These are phyloP conservation scores for Wilcoxina mikolae DNA, from an alignment of 495 filamentous ascomycete genomes.

Conservation along the genomic window DNA sequence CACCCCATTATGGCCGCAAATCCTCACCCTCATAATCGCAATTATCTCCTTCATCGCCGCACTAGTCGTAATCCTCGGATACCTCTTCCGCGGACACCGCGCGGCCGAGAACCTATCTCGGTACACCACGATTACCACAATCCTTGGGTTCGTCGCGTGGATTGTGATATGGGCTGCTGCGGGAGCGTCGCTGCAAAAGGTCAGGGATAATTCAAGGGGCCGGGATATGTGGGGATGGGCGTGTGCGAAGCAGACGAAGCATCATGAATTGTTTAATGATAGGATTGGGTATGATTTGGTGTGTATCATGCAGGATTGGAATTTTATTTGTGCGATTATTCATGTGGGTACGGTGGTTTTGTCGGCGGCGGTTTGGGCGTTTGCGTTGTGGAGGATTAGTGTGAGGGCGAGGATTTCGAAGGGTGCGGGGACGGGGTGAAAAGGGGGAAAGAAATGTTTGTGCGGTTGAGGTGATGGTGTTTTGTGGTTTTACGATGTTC, in stretches of 20 bases:
- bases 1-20: not conserved
- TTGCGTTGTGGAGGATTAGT: not conserved
- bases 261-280: not conserved
- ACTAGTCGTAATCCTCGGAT: not conserved
- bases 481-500: no score
- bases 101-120: not conserved
- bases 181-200: not conserved
- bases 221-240: conserved; percentile 5
- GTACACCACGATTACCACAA: not conserved
- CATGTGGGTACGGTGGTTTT: not conserved
- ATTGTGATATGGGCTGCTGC: conserved; percentile 1
- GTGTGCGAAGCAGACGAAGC: not conserved
- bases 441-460: not conserved
- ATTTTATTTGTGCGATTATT: conserved; percentile 2
- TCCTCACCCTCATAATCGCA: conserved; percentile 1
- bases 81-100: not conserved
- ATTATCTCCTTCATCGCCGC: not conserved
- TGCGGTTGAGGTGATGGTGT: no score
- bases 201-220: not conserved
- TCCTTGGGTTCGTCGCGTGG: not conserved
- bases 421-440: not conserved
- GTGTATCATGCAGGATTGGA: conserved; percentile 2
- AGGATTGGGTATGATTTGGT: not conserved
- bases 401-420: not conserved
- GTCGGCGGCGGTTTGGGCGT: not conserved